Evolutionary conservation across 176 grass and related monocot species (phyloP).

Genomic region (Luzula sylvatica): DNA sequence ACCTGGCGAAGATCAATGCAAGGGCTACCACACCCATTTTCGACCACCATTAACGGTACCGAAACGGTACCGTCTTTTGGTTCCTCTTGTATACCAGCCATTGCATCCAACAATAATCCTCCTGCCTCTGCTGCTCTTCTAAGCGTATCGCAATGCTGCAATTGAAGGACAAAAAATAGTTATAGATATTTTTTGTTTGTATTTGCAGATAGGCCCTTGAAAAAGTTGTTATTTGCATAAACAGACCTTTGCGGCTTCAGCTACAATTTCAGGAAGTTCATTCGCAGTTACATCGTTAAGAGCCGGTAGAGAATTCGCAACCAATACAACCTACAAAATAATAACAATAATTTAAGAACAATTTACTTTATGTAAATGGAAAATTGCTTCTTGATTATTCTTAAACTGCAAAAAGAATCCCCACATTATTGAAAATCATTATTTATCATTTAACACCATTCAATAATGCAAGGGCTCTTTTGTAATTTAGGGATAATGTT

Average conservation of each 20-base stretch:
- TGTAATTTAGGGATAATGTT: background rate
- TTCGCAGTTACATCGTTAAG: slow-evolving; percentile 90
- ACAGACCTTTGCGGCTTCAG: slow-evolving; percentile 86
- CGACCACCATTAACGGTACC: slow-evolving; percentile 78
- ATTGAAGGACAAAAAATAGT: slow-evolving; percentile 1
- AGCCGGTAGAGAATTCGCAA: slow-evolving; percentile 85
- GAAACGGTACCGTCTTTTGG: slow-evolving; percentile 43
- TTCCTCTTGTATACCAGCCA: slow-evolving; percentile 76
- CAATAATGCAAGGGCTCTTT: background rate
- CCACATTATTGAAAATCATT: no score
- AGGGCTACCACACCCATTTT: slow-evolving; percentile 84
- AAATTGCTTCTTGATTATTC: no score
- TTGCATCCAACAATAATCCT: slow-evolving; percentile 83
- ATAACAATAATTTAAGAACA: background rate
- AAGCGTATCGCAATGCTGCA: slow-evolving; percentile 79
- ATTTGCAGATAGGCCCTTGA: background rate
- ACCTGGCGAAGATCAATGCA: slow-evolving; percentile 95
- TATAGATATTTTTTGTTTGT: background rate
- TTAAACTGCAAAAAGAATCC: no score
- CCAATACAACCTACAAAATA: slow-evolving; percentile 75
- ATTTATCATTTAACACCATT: slow-evolving; percentile 4
- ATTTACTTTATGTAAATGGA: background rate
- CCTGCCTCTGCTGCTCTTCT: slow-evolving; percentile 90
- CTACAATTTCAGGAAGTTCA: slow-evolving; percentile 95
- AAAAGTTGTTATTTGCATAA: background rate